Conservation (phyloP, 75 land plant species). For the Sequoia sempervirens region DNA sequence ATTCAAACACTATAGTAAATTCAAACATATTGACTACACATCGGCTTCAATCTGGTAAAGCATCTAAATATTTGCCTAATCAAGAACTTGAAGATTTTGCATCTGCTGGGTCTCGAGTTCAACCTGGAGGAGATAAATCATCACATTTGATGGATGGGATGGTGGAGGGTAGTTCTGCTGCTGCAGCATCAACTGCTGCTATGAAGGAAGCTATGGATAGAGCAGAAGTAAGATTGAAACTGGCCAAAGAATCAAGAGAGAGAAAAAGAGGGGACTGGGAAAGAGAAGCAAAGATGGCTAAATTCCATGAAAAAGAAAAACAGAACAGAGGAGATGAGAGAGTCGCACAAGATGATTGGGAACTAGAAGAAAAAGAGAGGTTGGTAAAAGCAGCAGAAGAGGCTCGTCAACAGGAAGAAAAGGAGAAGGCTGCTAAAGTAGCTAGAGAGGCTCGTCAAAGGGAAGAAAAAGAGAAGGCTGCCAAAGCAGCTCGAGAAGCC, state of each 20-base stretch:
- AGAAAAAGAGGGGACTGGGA: constrained; percentile 25
- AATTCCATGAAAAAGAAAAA: background rate
- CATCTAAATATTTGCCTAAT: background rate
- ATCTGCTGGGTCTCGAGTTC: constrained; percentile 14
- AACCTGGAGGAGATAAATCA: constrained; percentile 9
- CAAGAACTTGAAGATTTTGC: background rate
- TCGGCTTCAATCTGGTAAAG: background rate
- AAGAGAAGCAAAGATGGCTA: constrained; percentile 34
- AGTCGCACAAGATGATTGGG: background rate
- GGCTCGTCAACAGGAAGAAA: constrained; percentile 7
- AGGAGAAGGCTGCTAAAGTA: constrained; percentile 4
- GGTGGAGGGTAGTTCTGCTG: constrained; percentile 50
- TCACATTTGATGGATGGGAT: constrained; percentile 34
- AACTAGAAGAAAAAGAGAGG: constrained; percentile 9
- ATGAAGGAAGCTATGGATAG: constrained; percentile 65
- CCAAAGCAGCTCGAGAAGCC: constrained; percentile 12
- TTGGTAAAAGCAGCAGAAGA: constrained; percentile 14
- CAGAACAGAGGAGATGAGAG: background rate
- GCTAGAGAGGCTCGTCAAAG: background rate
- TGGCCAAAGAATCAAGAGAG: constrained; percentile 50
- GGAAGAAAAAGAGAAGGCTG: constrained; percentile 14
- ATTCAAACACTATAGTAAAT: background rate
- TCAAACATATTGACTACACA: constrained; percentile 6
- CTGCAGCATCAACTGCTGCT: constrained; percentile 56
- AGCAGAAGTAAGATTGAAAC: constrained; percentile 48